phyloP scores from a whole-genome alignment of 768 basidiomycete genomes.

The Auriscalpium orientale region DNA sequence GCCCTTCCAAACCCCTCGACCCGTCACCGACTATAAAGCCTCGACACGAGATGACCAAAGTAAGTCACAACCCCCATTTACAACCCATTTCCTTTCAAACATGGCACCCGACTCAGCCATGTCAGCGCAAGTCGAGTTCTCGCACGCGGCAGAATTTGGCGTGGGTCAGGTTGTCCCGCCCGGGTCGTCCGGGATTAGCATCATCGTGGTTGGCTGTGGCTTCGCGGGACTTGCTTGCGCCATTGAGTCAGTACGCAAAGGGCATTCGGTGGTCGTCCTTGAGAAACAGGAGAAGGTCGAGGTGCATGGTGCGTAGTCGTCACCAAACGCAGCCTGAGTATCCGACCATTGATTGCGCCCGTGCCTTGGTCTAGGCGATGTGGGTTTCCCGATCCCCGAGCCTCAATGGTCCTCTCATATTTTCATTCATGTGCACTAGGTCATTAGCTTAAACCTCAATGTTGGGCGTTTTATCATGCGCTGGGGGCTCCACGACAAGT shows the following conservation, averaged over 20 bases:
- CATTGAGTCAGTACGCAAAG: slow-evolving; percentile 20
- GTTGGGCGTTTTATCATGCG: slow-evolving; percentile 19
- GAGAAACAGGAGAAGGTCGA: slow-evolving; percentile 16
- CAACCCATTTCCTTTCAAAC: not conserved
- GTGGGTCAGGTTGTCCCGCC: not conserved
- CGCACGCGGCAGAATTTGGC: not conserved
- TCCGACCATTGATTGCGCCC: not conserved
- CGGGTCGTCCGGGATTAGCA: slow-evolving; percentile 8
- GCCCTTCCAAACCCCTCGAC: not conserved
- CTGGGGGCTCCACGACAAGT: slow-evolving; percentile 18
- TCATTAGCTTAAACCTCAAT: slow-evolving; percentile 16
- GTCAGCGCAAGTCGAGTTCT: not conserved
- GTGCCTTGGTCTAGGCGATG: slow-evolving; percentile 8
- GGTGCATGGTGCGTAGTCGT: slow-evolving; percentile 10
- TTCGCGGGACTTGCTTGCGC: slow-evolving; percentile 23
- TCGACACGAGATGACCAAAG: no score
- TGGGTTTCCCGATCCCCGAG: not conserved
- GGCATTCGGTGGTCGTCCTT: slow-evolving; percentile 18
- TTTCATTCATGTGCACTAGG: not conserved
- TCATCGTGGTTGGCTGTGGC: slow-evolving; percentile 20
- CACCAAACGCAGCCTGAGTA: not conserved
- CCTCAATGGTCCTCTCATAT: not conserved
- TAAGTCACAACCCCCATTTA: no score
- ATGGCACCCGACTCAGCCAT: not conserved
- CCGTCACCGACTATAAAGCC: not conserved